Evolutionary conservation across 352 stramenopile genomes (phyloP).

Genomic region (Elongisporangium prolatum): DNA sequence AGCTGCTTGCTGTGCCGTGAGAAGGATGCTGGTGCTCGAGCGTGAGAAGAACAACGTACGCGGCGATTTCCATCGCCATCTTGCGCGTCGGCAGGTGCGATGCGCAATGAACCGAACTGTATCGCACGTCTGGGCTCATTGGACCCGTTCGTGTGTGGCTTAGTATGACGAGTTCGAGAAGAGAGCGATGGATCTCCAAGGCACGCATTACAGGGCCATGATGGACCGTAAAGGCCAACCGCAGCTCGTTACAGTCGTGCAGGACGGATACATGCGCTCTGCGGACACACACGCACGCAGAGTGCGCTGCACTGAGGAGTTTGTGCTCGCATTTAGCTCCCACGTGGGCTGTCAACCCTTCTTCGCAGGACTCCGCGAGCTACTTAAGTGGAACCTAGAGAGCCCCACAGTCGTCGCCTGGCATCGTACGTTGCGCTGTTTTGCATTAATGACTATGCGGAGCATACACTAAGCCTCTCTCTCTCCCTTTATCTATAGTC

Average conservation of each 20-base stretch:
- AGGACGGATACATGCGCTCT: constrained; percentile 41
- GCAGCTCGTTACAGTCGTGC: constrained; percentile 29
- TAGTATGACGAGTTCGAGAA: constrained; percentile 58
- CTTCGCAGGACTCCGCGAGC: constrained; percentile 43
- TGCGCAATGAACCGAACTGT: not conserved
- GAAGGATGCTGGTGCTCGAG: constrained; percentile 54
- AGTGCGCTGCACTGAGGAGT: constrained; percentile 32
- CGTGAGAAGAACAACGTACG: constrained; percentile 64
- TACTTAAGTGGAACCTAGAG: constrained; percentile 58
- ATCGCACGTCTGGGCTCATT: not conserved
- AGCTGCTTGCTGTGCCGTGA: constrained; percentile 3
- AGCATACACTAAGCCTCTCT: not conserved
- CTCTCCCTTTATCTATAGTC: constrained; percentile 22
- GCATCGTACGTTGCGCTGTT: constrained; percentile 33
- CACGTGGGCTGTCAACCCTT: constrained; percentile 72
- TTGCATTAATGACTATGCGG: not conserved
- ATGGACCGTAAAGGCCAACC: constrained; percentile 17
- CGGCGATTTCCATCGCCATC: constrained; percentile 40
- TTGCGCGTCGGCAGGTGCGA: constrained; percentile 36
- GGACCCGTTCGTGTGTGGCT: too few relatives aligned
- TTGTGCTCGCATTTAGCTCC: constrained; percentile 33
- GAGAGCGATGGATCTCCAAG: constrained; percentile 27
- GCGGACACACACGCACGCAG: constrained; percentile 28
- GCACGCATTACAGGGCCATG: constrained; percentile 49
- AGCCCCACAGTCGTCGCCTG: constrained; percentile 63